Evolutionary conservation across 2,329 filamentous ascomycete genomes (phyloP).

Genomic region (Hymenoscyphus salicellus): DNA sequence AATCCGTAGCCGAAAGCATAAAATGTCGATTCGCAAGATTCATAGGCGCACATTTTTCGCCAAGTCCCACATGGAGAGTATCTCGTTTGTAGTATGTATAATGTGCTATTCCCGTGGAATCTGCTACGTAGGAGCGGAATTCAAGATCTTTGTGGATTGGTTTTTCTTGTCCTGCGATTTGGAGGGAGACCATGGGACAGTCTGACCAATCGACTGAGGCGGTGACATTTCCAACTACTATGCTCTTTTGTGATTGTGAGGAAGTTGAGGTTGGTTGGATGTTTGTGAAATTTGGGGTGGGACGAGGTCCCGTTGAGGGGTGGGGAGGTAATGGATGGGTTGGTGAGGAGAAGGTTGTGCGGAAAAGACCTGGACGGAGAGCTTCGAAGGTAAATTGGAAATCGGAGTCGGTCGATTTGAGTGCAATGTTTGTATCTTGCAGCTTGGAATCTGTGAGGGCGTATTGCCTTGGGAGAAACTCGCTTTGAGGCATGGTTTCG

Average conservation of each 20-base stretch:
- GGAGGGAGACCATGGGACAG: constrained; percentile 57
- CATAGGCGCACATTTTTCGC: constrained; percentile 72
- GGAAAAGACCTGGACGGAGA: constrained; percentile 60
- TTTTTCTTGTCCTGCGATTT: constrained; percentile 46
- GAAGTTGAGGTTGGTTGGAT: constrained; percentile 32
- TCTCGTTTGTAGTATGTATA: constrained; percentile 61
- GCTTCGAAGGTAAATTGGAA: constrained; percentile 63
- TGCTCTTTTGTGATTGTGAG: constrained; percentile 39
- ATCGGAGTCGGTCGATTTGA: constrained; percentile 32
- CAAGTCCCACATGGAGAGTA: constrained; percentile 66
- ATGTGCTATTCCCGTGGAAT: constrained; percentile 60
- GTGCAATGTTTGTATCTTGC: constrained; percentile 16
- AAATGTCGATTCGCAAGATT: constrained; percentile 66
- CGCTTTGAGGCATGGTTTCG: constrained; percentile 25
- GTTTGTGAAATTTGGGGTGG: constrained; percentile 27
- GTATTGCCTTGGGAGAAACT: constrained; percentile 25
- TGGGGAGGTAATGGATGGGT: constrained; percentile 63
- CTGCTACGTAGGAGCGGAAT: constrained; percentile 62
- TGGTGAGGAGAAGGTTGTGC: constrained; percentile 62
- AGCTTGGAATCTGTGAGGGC: not conserved
- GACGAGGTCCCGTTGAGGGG: constrained; percentile 52
- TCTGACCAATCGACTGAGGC: constrained; percentile 58
- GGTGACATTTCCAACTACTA: constrained; percentile 48
- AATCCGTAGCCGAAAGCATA: constrained; percentile 65
- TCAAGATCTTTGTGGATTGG: constrained; percentile 61